A percentile compares a stretch with the other conserved stretches of the same genome.
These are phyloP conservation scores for Calonectria leucothoes DNA, from an alignment of 2,329 filamentous ascomycete species.

Conservation along the genomic window DNA sequence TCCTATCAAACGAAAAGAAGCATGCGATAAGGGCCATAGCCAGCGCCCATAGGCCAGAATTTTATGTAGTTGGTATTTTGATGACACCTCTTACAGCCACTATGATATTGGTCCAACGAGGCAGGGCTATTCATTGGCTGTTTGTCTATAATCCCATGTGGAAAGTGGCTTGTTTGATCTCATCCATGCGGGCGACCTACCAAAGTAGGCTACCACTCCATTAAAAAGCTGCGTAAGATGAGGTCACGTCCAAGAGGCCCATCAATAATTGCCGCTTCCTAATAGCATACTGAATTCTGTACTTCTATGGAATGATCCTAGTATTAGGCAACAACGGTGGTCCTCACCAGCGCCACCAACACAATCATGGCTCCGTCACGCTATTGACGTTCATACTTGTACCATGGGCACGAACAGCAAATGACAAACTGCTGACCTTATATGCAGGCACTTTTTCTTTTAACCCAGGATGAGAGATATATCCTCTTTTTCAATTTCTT, in stretches of 20 bases:
- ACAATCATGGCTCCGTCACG: background rate
- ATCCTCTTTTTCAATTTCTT: slow-evolving; percentile 6
- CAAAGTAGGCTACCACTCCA: background rate
- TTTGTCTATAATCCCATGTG: background rate
- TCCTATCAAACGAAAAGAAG: background rate
- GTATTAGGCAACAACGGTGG: background rate
- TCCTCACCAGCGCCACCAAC: background rate
- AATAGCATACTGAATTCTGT: background rate
- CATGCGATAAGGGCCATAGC: too few relatives aligned
- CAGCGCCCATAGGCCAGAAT: background rate
- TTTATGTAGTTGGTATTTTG: background rate
- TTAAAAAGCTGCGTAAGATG: background rate
- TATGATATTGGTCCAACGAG: background rate
- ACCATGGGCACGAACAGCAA: background rate
- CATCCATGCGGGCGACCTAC: background rate
- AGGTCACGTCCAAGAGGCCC: background rate
- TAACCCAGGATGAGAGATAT: slow-evolving; percentile 13
- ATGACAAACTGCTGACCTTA: background rate
- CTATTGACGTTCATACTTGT: background rate
- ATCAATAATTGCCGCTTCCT: background rate
- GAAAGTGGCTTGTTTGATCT: background rate
- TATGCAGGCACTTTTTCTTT: rapidly evolving
- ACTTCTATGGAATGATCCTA: background rate
- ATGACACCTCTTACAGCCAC: background rate
- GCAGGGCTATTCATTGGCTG: background rate